These are phyloP conservation scores for Cinchona pubescens DNA, from an alignment of 257 asterid species.

Conservation along the genomic window DNA sequence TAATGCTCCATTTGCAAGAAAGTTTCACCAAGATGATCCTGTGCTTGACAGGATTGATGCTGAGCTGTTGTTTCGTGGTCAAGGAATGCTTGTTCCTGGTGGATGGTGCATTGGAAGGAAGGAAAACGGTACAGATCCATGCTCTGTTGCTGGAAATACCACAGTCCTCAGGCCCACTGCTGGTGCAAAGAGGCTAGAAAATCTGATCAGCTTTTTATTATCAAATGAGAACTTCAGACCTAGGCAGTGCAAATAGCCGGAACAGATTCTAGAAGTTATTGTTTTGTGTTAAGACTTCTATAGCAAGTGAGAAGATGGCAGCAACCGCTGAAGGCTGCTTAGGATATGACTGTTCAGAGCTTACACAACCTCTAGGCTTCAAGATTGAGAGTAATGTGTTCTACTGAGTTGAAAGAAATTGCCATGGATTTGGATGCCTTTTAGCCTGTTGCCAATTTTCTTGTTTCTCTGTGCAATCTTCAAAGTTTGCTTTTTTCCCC, in stretches of 20 bases:
- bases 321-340: not conserved
- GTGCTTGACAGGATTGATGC: conserved; percentile 70
- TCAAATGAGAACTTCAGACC: conserved; percentile 64
- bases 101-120: conserved; percentile 80
- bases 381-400: not conserved
- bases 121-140: conserved; percentile 78
- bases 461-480: not conserved
- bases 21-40: conserved; percentile 74
- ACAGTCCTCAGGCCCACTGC: conserved; percentile 62
- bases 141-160: conserved; percentile 62
- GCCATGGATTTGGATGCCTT: not conserved
- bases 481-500: not conserved
- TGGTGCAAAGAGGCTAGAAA: conserved; percentile 85
- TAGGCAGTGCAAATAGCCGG: conserved; percentile 65
- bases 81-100: conserved; percentile 75
- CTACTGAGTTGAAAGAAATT: not conserved
- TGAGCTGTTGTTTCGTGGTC: conserved; percentile 60
- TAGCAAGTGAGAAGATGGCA: conserved; percentile 7
- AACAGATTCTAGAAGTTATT: conserved; percentile 11
- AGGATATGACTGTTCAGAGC: not conserved
- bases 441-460: not conserved
- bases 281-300: not conserved
- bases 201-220: conserved; percentile 49
- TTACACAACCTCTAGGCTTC: not conserved
- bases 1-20: conserved; percentile 89